Percentiles rank a stretch among this genome's conserved stretches.
Conservation (phyloP, 75 land plant species). For the Sequoia sempervirens region DNA sequence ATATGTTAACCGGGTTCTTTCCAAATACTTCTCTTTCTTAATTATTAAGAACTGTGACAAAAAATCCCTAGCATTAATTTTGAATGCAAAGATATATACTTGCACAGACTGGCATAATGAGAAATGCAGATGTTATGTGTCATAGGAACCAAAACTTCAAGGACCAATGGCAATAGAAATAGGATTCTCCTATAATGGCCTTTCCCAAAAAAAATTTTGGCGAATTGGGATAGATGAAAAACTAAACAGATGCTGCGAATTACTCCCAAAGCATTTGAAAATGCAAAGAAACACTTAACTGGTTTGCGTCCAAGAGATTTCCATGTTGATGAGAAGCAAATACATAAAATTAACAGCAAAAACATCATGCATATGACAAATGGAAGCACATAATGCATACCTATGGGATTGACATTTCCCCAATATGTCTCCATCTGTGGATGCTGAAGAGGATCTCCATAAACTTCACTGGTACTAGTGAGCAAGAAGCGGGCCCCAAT, state of each 20-base stretch:
- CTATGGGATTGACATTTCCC: conserved; percentile 95
- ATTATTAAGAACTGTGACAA: background rate
- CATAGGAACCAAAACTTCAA: background rate
- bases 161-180: background rate
- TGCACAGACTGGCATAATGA: background rate
- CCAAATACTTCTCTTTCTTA: background rate
- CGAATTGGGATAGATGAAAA: background rate
- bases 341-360: background rate
- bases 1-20: background rate
- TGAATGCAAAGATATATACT: background rate
- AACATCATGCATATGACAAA: background rate
- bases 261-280: background rate
- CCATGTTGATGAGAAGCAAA: background rate
- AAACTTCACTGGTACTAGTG: conserved; percentile 87
- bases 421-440: conserved; percentile 89
- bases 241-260: background rate
- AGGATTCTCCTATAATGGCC: background rate
- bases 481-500: conserved; percentile 78
- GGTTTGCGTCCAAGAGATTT: background rate
- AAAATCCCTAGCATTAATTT: background rate
- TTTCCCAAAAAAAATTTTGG: background rate
- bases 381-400: conserved; percentile 12
- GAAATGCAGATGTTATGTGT: background rate
- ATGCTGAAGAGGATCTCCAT: conserved; percentile 86
- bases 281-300: background rate